These are phyloP conservation scores for Penicillium sp. DNA, from an alignment of 2,329 filamentous ascomycete species.

Conservation along the genomic window DNA sequence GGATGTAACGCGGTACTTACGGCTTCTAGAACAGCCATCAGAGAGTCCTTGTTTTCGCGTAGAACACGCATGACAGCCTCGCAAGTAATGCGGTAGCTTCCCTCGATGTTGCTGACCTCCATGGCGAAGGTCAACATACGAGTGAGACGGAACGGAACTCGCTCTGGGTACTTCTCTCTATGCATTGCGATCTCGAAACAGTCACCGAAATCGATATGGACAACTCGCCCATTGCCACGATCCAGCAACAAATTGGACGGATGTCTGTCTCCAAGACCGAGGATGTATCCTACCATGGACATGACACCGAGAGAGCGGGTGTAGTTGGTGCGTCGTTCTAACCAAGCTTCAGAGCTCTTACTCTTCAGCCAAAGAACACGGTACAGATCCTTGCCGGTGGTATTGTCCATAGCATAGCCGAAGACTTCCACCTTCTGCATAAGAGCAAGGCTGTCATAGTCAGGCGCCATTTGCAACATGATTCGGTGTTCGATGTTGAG, in stretches of 20 bases:
- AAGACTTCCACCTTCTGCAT: conserved; percentile 99
- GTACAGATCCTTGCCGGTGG: conserved; percentile 96
- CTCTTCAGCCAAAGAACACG: conserved; percentile 98
- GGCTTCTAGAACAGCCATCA: conserved; percentile 97
- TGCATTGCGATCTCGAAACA: conserved; percentile 99
- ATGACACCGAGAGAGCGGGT: conserved; percentile 96
- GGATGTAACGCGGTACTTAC: conserved; percentile 58
- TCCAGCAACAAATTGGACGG: conserved; percentile 98
- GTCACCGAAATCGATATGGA: conserved; percentile 99
- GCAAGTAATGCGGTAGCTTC: conserved; percentile 95
- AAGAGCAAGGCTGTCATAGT: conserved; percentile 96
- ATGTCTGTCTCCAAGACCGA: conserved; percentile 93
- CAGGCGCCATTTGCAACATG: conserved; percentile 99
- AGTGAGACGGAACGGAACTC: conserved; percentile 95
- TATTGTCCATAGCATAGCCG: conserved; percentile 98
- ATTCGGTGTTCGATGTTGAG: conserved; percentile 99
- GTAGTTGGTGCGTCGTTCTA: conserved; percentile 97
- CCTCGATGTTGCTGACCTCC: conserved; percentile 99
- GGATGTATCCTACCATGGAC: conserved; percentile 99
- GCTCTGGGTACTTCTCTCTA: conserved; percentile 96
- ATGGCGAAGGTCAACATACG: conserved; percentile 99
- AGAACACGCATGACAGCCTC: conserved; percentile 98
- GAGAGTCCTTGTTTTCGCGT: conserved; percentile 93
- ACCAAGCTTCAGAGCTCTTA: conserved; percentile 96
- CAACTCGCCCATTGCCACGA: conserved; percentile 90